Evolutionary conservation across 2,329 filamentous ascomycete genomes (phyloP).

Genomic region (Zalaria sp.): DNA sequence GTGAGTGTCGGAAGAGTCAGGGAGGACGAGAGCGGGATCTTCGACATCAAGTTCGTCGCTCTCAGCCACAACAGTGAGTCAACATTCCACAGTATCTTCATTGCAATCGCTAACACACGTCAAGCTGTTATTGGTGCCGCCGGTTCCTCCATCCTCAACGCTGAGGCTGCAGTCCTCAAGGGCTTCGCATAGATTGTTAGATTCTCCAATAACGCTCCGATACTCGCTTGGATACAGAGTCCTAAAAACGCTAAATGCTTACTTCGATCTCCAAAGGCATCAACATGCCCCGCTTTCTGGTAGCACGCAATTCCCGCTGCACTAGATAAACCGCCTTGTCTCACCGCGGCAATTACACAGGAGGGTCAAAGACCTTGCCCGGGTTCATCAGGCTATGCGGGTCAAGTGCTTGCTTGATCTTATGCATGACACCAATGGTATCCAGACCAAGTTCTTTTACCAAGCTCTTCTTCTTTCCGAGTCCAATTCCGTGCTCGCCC

Average conservation of each 20-base stretch:
- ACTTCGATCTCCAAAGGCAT: neutral
- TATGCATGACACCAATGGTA: conserved; percentile 72
- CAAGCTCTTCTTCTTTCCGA: conserved; percentile 73
- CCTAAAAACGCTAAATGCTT: no score
- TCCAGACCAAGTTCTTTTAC: conserved; percentile 66
- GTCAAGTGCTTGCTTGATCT: conserved; percentile 70
- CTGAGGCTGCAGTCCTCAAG: conserved; percentile 82
- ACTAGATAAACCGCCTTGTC: no score
- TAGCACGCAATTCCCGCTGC: no score
- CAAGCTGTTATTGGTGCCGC: conserved; percentile 81
- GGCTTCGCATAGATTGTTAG: conserved; percentile 28
- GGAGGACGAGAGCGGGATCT: conserved; percentile 75
- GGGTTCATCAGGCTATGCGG: conserved; percentile 84
- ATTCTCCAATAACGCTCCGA: neutral
- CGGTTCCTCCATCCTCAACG: conserved; percentile 90
- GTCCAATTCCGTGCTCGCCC: conserved; percentile 74
- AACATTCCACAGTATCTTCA: neutral
- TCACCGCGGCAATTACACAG: neutral
- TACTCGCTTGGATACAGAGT: no score
- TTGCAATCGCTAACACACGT: conserved; percentile 1
- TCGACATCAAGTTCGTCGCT: conserved; percentile 90
- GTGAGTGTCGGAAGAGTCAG: conserved; percentile 80
- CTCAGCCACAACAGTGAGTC: conserved; percentile 64
- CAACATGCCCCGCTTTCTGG: neutral
- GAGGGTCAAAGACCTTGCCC: conserved; percentile 68